A percentile compares a stretch with the other conserved stretches of the same genome.
phyloP scores from a whole-genome alignment of 2,329 filamentous ascomycete genomes.

The Erysiphe neolycopersici region DNA sequence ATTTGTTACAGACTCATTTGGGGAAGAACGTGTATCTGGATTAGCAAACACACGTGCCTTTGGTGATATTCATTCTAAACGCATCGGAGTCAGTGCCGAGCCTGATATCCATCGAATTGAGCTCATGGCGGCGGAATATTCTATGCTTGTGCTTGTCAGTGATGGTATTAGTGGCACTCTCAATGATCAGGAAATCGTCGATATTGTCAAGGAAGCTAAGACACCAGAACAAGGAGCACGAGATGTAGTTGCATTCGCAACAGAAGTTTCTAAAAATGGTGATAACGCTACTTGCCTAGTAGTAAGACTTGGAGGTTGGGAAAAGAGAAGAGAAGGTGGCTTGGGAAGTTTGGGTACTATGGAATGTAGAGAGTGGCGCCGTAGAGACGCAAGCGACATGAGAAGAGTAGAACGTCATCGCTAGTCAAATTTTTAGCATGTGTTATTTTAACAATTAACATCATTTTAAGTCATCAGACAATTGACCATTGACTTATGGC shows the following conservation, averaged over 20 bases:
- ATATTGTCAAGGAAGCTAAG: constrained; percentile 76
- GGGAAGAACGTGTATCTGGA: constrained; percentile 82
- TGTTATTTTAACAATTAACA: too few relatives aligned
- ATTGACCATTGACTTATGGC: too few relatives aligned
- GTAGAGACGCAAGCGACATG: constrained; percentile 57
- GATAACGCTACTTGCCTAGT: constrained; percentile 46
- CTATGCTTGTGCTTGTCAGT: constrained; percentile 65
- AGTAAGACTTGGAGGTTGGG: constrained; percentile 41
- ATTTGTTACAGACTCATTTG: constrained; percentile 87
- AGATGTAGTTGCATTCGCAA: constrained; percentile 64
- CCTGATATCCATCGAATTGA: constrained; percentile 65
- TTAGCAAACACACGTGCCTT: constrained; percentile 87
- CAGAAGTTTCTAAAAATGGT: constrained; percentile 37
- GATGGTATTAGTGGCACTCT: constrained; percentile 76
- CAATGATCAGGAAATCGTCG: constrained; percentile 82
- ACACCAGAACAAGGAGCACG: constrained; percentile 69
- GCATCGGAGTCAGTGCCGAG: constrained; percentile 81
- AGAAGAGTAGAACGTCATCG: constrained; percentile 21
- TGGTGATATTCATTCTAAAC: constrained; percentile 75
- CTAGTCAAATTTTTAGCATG: background rate
- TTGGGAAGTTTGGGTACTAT: constrained; percentile 74
- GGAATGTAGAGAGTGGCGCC: constrained; percentile 66
- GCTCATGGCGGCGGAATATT: constrained; percentile 58
- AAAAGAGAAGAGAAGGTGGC: constrained; percentile 55
- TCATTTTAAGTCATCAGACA: too few relatives aligned